These are phyloP conservation scores for Zanthoxylum bungeanum DNA, from an alignment of 345 rosid species.

Conservation along the genomic window DNA sequence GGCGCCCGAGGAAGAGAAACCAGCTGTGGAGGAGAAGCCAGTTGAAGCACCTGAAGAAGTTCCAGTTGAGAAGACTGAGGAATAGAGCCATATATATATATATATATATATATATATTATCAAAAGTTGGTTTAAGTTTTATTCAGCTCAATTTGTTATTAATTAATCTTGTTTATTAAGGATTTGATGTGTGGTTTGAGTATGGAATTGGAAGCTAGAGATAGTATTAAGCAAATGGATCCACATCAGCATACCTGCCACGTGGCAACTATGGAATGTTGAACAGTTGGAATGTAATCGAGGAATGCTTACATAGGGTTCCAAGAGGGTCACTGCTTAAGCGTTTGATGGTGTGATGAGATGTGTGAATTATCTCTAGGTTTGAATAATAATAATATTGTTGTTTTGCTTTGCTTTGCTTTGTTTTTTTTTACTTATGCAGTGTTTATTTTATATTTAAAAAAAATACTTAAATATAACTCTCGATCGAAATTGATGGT, in stretches of 20 bases:
- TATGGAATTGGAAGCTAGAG: background rate
- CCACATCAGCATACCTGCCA: constrained; percentile 8
- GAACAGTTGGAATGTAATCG: background rate
- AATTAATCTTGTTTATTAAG: background rate
- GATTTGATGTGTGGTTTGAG: background rate
- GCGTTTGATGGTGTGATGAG: constrained; percentile 14
- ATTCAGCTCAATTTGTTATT: no score
- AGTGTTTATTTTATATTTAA: no score
- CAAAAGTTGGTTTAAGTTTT: no score
- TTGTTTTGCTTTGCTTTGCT: no score
- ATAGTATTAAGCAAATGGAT: background rate
- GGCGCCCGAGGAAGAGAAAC: background rate
- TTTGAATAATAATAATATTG: background rate
- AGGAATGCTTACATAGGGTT: no score
- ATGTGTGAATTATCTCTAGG: constrained; percentile 5
- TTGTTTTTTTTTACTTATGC: no score
- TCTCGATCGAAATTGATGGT: no score
- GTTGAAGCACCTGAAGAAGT: constrained; percentile 21
- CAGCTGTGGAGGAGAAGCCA: constrained; percentile 7
- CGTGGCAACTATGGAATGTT: background rate
- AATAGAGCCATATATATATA: background rate
- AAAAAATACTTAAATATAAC: no score
- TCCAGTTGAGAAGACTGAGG: constrained; percentile 21
- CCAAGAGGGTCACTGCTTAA: background rate
- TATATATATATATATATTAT: no score